phyloP scores from a whole-genome alignment of 2,329 filamentous ascomycete genomes.

The Clonostachys rosea region DNA sequence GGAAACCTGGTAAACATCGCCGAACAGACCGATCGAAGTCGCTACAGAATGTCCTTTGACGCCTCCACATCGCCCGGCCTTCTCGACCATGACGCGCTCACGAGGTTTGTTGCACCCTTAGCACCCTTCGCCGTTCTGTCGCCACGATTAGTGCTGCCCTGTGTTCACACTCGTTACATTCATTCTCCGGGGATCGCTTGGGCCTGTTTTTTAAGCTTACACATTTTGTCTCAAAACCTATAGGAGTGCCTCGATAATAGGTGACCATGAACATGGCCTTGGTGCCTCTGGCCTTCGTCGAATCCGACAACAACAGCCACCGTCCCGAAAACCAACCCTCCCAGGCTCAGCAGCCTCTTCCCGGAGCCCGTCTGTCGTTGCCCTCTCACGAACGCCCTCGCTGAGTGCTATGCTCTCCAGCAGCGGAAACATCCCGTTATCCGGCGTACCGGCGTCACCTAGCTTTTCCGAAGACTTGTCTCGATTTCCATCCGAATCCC shows the following conservation, averaged over 20 bases:
- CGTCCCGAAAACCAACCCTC: constrained; percentile 59
- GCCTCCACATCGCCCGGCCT: constrained; percentile 48
- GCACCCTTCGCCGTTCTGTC: background rate
- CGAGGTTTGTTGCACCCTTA: constrained; percentile 52
- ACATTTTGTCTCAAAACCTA: background rate
- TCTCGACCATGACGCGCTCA: constrained; percentile 64
- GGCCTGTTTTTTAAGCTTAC: background rate
- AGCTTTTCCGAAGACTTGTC: constrained; percentile 83
- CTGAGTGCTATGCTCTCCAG: constrained; percentile 62
- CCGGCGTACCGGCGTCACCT: constrained; percentile 66
- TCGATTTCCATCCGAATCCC: constrained; percentile 89
- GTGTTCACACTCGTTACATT: background rate
- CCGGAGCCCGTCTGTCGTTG: constrained; percentile 50
- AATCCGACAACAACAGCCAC: constrained; percentile 78
- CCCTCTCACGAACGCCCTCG: constrained; percentile 64
- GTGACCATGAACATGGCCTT: constrained; percentile 83
- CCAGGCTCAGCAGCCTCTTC: constrained; percentile 60
- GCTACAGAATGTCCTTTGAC: constrained; percentile 74
- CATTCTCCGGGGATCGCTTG: background rate
- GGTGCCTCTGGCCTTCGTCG: constrained; percentile 84
- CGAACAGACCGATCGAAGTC: constrained; percentile 51
- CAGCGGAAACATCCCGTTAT: constrained; percentile 46
- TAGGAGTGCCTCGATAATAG: constrained; percentile 71
- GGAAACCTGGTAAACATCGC: constrained; percentile 49
- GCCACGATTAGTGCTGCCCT: background rate